Conservation (phyloP, 768 basidiomycete genomes). For the Rhizopogon roseolus region DNA sequence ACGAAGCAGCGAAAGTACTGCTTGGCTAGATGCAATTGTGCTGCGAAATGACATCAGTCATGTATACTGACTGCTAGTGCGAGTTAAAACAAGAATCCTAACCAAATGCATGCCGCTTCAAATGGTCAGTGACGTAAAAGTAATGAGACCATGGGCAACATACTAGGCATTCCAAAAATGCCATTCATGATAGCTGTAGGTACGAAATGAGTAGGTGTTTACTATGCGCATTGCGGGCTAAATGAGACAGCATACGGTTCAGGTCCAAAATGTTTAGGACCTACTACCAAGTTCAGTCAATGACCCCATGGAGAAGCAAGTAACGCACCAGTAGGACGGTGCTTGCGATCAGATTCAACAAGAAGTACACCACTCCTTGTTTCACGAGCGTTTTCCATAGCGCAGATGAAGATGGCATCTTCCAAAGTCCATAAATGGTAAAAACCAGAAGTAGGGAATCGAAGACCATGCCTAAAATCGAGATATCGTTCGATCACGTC, state of each 20-base stretch:
- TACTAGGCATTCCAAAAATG: background rate
- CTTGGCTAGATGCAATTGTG: background rate
- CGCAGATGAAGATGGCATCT: background rate
- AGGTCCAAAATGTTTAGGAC: background rate
- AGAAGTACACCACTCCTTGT: background rate
- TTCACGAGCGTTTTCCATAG: background rate
- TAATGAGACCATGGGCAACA: background rate
- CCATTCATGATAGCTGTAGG: background rate
- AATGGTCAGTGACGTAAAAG: background rate
- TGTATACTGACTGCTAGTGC: background rate
- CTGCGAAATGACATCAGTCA: background rate
- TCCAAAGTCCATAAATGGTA: background rate
- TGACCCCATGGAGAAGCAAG: too few species aligned
- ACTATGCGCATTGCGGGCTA: too few species aligned
- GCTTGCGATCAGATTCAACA: background rate
- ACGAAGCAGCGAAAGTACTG: background rate
- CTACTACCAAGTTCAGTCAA: background rate
- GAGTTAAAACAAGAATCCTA: background rate
- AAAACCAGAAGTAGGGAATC: background rate
- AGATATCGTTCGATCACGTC: background rate
- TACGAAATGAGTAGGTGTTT: background rate
- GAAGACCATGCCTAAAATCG: background rate
- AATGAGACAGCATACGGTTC: too few species aligned
- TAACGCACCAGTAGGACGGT: background rate
- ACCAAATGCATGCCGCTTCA: background rate